Percentiles rank a stretch among this genome's conserved stretches.
These are phyloP conservation scores for Neofusicoccum umdonicola DNA, from an alignment of 2,329 filamentous ascomycete species.

Conservation along the genomic window DNA sequence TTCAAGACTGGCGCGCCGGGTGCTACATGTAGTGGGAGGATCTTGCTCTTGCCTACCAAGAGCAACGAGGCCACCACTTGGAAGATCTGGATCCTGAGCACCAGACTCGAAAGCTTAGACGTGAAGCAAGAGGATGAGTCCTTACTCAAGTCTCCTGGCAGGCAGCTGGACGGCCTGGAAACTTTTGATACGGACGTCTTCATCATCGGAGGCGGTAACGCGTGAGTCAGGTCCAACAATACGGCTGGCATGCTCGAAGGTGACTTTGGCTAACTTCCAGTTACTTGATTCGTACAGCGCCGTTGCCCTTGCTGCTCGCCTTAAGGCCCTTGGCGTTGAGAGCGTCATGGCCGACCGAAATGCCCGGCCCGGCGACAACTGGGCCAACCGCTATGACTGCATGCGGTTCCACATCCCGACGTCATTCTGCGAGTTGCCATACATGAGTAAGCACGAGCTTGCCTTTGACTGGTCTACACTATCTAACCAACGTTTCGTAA, in stretches of 20 bases:
- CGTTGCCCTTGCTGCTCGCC: conserved; percentile 33
- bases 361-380: conserved; percentile 39
- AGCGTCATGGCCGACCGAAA: conserved; percentile 40
- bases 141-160: background rate
- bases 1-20: background rate
- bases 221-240: conserved; percentile 4
- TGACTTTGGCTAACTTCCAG: background rate
- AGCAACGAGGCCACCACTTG: background rate
- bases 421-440: conserved; percentile 37
- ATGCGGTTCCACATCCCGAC: conserved; percentile 40
- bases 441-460: conserved; percentile 25
- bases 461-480: too few species aligned
- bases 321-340: conserved; percentile 40
- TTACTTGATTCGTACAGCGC: conserved; percentile 18
- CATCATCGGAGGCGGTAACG: conserved; percentile 18
- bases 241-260: background rate
- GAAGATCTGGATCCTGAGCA: conserved; percentile 19
- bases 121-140: conserved; percentile 8
- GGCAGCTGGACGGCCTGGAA: background rate
- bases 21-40: background rate
- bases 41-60: background rate
- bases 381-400: conserved; percentile 40
- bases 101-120: conserved; percentile 9
- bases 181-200: conserved; percentile 17
- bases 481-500: background rate